phyloP scores from a whole-genome alignment of 1,284 basidiomycete species.

The Apiotrichum sp. region DNA sequence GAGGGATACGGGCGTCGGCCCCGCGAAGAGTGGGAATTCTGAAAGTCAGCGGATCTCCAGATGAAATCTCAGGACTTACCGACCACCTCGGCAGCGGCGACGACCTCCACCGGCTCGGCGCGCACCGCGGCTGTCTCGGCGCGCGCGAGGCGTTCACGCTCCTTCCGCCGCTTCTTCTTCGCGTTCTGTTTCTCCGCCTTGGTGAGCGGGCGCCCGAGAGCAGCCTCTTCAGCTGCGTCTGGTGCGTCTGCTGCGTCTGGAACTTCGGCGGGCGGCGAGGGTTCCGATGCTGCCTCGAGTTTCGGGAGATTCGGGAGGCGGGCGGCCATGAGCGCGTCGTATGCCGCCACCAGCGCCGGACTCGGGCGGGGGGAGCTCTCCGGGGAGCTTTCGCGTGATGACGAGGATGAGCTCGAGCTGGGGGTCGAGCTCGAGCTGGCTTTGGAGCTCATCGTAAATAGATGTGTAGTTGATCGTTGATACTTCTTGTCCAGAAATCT shows the following conservation, averaged over 20 bases:
- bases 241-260: slow-evolving; percentile 8
- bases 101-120: neutral
- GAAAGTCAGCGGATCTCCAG: neutral
- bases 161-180: slow-evolving; percentile 41
- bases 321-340: slow-evolving; percentile 22
- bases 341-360: slow-evolving; percentile 17
- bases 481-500: neutral
- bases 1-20: slow-evolving; percentile 18
- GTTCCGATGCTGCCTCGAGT: neutral
- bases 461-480: too few species aligned
- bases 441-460: too few species aligned
- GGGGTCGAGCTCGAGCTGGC: neutral
- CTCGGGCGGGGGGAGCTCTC: slow-evolving; percentile 13
- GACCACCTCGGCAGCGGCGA: slow-evolving; percentile 5
- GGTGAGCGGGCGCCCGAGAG: slow-evolving; percentile 27
- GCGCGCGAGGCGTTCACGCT: slow-evolving; percentile 29
- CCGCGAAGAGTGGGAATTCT: slow-evolving; percentile 35
- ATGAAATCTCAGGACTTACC: slow-evolving; percentile 11
- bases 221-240: slow-evolving; percentile 12
- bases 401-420: too few species aligned
- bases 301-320: slow-evolving; percentile 5
- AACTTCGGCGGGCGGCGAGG: neutral
- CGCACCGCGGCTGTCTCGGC: slow-evolving; percentile 8
- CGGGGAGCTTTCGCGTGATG: neutral
- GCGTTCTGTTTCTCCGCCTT: slow-evolving; percentile 44